Percentiles rank a stretch among this genome's conserved stretches.
phyloP scores from a whole-genome alignment of 192 early-diverging fungal genomes.

The Powellomyces hirtus region DNA sequence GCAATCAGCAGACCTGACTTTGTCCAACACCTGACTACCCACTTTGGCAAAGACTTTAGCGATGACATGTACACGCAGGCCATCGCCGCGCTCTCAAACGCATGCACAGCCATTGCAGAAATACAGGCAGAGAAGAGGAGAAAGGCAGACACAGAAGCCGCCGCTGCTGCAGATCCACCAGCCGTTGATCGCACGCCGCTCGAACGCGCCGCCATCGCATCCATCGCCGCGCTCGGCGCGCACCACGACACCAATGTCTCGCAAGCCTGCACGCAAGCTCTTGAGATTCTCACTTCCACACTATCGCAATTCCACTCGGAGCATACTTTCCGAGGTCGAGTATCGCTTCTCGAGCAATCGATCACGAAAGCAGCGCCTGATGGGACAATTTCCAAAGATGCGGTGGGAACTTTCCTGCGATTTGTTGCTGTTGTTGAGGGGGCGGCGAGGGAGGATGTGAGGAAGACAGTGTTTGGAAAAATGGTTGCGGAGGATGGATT shows the following conservation, averaged over 20 bases:
- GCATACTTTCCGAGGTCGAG: slow-evolving; percentile 14
- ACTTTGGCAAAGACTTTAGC: no score
- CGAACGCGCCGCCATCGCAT: slow-evolving; percentile 19
- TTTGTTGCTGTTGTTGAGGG: slow-evolving; percentile 1
- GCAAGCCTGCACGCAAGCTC: slow-evolving; percentile 16
- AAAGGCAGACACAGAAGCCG: not conserved
- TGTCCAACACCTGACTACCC: no score
- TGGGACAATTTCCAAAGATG: no score
- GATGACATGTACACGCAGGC: no score
- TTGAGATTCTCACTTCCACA: slow-evolving; percentile 14
- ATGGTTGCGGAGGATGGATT: no score
- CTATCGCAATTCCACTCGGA: slow-evolving; percentile 36
- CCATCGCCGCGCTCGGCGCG: slow-evolving; percentile 4
- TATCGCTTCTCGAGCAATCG: slow-evolving; percentile 29
- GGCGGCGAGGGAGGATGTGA: no score
- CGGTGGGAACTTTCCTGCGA: slow-evolving; percentile 14
- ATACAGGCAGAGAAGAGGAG: no score
- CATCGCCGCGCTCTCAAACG: no score
- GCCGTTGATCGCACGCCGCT: slow-evolving; percentile 16
- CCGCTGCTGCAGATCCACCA: not conserved
- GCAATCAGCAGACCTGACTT: no score
- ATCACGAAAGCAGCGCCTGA: no score
- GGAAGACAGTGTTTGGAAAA: no score
- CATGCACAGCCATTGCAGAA: no score
- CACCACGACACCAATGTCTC: slow-evolving; percentile 23